Evolutionary conservation across 176 grass and related monocot genomes (phyloP).

Genomic region (Phoenix roebelenii): DNA sequence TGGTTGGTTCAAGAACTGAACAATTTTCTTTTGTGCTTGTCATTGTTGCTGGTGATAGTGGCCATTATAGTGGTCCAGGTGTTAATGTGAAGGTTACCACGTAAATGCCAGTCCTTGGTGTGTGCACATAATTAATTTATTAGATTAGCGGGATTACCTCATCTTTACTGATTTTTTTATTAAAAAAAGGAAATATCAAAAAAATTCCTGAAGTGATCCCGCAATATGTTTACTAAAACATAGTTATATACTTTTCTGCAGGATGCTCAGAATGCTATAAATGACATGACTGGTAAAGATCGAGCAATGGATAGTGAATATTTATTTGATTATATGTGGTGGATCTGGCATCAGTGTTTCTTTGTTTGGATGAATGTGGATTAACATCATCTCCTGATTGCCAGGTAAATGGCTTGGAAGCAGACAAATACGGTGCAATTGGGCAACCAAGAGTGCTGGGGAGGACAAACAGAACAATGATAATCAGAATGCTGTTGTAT

Average conservation of each 20-base stretch:
- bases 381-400: conserved; percentile 5
- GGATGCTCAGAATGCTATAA: conserved; percentile 82
- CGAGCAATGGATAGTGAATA: not conserved
- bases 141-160: too few species aligned
- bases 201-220: too few species aligned
- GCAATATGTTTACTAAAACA: too few species aligned
- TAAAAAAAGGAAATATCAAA: too few species aligned
- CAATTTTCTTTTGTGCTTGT: too few species aligned
- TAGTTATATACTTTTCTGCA: conserved; percentile 22
- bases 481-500: conserved; percentile 59
- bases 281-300: conserved; percentile 64
- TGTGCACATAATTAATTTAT: too few species aligned
- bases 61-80: too few species aligned
- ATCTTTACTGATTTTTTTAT: too few species aligned
- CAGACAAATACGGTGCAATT: conserved; percentile 78
- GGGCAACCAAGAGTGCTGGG: conserved; percentile 60
- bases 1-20: too few species aligned
- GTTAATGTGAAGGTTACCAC: too few species aligned
- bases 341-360: conserved; percentile 1
- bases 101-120: too few species aligned
- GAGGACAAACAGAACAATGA: conserved; percentile 76
- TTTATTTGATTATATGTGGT: not conserved
- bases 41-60: too few species aligned
- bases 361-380: not conserved
- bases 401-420: conserved; percentile 82